A percentile compares a stretch with the other conserved stretches of the same genome.
Evolutionary conservation across 1,139 yeast genomes (phyloP).

Genomic region (Kluyveromyces sp.): DNA sequence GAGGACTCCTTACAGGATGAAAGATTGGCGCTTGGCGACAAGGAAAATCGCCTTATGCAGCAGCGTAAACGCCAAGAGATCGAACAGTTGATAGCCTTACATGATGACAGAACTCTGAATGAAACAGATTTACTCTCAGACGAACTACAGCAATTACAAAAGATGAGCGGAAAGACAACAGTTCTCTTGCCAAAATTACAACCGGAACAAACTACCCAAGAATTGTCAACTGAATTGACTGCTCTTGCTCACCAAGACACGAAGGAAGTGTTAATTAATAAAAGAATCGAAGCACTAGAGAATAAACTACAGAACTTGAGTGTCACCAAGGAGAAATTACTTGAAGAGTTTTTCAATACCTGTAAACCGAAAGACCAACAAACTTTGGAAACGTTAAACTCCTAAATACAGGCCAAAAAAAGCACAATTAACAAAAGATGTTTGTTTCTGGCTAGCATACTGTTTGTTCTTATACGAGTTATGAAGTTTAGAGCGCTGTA

Average conservation of each 20-base stretch:
- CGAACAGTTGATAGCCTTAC: not conserved
- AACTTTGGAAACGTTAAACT: too few relatives aligned
- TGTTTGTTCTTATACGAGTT: too few relatives aligned
- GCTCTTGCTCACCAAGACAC: not conserved
- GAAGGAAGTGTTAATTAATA: not conserved
- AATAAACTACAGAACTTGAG: not conserved
- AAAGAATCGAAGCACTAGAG: not conserved
- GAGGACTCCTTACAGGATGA: constrained; percentile 13
- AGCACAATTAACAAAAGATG: too few relatives aligned
- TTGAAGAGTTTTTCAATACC: not conserved
- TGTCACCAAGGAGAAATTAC: not conserved
- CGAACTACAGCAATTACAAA: constrained; percentile 1
- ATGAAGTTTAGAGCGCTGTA: too few relatives aligned
- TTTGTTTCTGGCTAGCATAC: too few relatives aligned
- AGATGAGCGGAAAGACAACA: not conserved
- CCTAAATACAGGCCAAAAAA: too few relatives aligned
- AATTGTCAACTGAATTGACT: not conserved
- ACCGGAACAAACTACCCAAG: not conserved
- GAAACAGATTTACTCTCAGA: not conserved
- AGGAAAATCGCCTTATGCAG: not conserved
- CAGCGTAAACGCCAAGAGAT: constrained; percentile 3
- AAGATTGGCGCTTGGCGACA: constrained; percentile 4
- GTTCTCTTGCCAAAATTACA: not conserved
- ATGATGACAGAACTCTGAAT: not conserved
- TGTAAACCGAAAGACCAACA: too few relatives aligned